These are phyloP conservation scores for apple (Malus domestica) DNA, from an alignment of 306 rosid species.

Conservation along the genomic window ASM211411v1 NC_041790.1:19664001-19664500, in stretches of 20 bases:
- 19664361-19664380: constrained; percentile 84
- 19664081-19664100: constrained; percentile 71
- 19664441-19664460: constrained; percentile 80
- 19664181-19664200: constrained; percentile 92
- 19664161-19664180: constrained; percentile 78
- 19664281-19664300: constrained; percentile 79
- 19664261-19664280: constrained; percentile 88
- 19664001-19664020: constrained; percentile 7
- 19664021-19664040: constrained; percentile 18
- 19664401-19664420: constrained; percentile 98
- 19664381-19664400: constrained; percentile 98
- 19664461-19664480: constrained; percentile 98
- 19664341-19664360: constrained; percentile 92
- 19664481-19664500: constrained; percentile 97
- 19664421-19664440: constrained; percentile 99
- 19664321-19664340: constrained; percentile 82
- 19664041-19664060: constrained; percentile 74
- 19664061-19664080: constrained; percentile 90
- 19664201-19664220: constrained; percentile 92
- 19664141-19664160: constrained; percentile 93
- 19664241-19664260: constrained; percentile 57
- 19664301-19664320: constrained; percentile 79
- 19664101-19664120: constrained; percentile 93
- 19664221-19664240: constrained; percentile 86
- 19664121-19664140: constrained; percentile 85